Percentiles rank a stretch among this genome's conserved stretches.
These are phyloP conservation scores for Agaricales sp. DNA, from an alignment of 1,284 basidiomycete species.

Conservation along the genomic window DNA sequence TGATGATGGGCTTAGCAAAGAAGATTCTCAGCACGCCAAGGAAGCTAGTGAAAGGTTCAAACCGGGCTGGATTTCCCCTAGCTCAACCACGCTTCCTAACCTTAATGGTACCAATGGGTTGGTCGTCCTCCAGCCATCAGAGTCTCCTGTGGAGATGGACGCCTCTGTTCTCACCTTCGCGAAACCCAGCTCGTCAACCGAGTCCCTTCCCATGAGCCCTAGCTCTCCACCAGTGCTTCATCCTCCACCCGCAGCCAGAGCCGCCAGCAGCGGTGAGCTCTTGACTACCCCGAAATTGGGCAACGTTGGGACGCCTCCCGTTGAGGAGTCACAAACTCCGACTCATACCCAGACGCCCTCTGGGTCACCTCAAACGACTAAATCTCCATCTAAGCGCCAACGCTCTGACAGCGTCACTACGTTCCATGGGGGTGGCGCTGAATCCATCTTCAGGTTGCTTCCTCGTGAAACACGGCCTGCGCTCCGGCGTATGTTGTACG, in stretches of 20 bases:
- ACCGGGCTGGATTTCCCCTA: constrained; percentile 18
- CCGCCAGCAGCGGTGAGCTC: not conserved
- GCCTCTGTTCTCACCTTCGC: constrained; percentile 61
- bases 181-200: constrained; percentile 59
- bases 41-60: constrained; percentile 9
- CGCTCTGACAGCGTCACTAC: constrained; percentile 60
- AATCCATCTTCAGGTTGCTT: constrained; percentile 95
- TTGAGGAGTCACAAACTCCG: constrained; percentile 10
- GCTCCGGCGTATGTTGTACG: constrained; percentile 87
- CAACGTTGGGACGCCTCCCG: not conserved
- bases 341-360: constrained; percentile 11
- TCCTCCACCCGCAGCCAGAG: not conserved
- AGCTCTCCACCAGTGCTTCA: not conserved
- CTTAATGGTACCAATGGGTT: constrained; percentile 15
- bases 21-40: constrained; percentile 17
- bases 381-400: constrained; percentile 27
- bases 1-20: constrained; percentile 6
- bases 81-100: constrained; percentile 26
- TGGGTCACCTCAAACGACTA: constrained; percentile 10
- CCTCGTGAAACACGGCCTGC: constrained; percentile 88
- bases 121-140: constrained; percentile 11
- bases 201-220: constrained; percentile 38
- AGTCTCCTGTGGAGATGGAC: constrained; percentile 38
- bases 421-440: constrained; percentile 82
- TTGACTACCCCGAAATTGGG: constrained; percentile 5